Percentiles rank a stretch among this genome's conserved stretches.
Conservation (phyloP, 257 asterid genomes). For the Capsicum rhomboideum region DNA sequence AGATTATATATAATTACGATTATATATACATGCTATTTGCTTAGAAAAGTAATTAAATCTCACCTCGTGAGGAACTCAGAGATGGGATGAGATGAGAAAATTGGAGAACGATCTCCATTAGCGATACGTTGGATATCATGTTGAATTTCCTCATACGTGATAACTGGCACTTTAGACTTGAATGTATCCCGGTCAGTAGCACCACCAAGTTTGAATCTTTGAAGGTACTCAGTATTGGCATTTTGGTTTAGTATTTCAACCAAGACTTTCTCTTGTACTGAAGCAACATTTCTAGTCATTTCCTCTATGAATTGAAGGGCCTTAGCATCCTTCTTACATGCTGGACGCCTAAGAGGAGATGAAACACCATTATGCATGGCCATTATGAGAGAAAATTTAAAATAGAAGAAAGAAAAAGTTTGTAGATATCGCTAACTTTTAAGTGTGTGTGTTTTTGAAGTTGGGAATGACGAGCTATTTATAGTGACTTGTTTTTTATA, state of each 20-base stretch:
- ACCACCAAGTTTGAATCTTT: constrained; percentile 34
- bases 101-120: constrained; percentile 62
- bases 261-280: constrained; percentile 50
- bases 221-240: constrained; percentile 53
- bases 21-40: not conserved
- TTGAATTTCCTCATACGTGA: constrained; percentile 62
- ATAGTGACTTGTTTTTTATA: constrained; percentile 1
- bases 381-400: constrained; percentile 13
- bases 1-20: not conserved
- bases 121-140: constrained; percentile 68
- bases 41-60: not conserved
- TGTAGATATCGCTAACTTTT: too few species aligned
- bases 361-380: constrained; percentile 25
- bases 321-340: constrained; percentile 46
- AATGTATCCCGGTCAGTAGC: constrained; percentile 50
- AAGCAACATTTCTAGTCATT: constrained; percentile 38
- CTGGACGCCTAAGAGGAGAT: constrained; percentile 24
- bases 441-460: not conserved
- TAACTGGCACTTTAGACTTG: constrained; percentile 57
- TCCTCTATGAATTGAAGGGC: constrained; percentile 60
- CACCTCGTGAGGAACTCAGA: constrained; percentile 88
- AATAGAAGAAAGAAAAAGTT: not conserved
- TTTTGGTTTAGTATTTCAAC: constrained; percentile 47
- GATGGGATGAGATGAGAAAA: constrained; percentile 61
- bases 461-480: not conserved